Conservation (phyloP, 495 filamentous ascomycete species). For the Neurospora sublineolata region DNA sequence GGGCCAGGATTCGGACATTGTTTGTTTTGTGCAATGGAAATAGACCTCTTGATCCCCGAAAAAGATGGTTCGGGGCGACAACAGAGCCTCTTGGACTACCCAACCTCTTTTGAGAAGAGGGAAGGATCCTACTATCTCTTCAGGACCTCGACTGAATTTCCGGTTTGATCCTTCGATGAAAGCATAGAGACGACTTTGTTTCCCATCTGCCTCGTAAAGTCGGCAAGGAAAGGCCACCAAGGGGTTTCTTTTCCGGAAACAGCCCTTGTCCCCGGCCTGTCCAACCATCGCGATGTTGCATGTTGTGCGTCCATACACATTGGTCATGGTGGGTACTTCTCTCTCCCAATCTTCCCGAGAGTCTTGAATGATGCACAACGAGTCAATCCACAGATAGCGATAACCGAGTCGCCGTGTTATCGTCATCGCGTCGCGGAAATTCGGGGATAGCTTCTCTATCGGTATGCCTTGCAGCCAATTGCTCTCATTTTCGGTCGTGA, state of each 20-base stretch:
- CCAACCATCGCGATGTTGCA: not conserved
- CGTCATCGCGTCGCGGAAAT: conserved; percentile 12
- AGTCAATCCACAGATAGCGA: conserved; percentile 16
- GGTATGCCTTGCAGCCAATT: not conserved
- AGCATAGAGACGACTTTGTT: not conserved
- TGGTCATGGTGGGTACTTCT: not conserved
- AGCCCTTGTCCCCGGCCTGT: not conserved
- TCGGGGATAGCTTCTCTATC: not conserved
- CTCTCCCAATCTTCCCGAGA: not conserved
- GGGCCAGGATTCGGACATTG: not conserved
- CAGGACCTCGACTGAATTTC: not conserved
- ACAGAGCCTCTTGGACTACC: not conserved
- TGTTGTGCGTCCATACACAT: not conserved
- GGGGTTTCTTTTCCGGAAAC: not conserved
- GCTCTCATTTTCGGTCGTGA: not conserved
- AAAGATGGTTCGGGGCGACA: not conserved
- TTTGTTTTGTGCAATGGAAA: not conserved
- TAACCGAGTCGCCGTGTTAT: conserved; percentile 6
- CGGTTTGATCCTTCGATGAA: not conserved
- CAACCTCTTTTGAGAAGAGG: not conserved
- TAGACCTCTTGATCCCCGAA: not conserved
- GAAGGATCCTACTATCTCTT: not conserved
- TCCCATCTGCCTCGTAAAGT: not conserved
- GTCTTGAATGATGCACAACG: conserved; percentile 16
- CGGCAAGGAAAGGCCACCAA: not conserved